Conservation (phyloP, 768 basidiomycete species). For the Leccinum imitatum region DNA sequence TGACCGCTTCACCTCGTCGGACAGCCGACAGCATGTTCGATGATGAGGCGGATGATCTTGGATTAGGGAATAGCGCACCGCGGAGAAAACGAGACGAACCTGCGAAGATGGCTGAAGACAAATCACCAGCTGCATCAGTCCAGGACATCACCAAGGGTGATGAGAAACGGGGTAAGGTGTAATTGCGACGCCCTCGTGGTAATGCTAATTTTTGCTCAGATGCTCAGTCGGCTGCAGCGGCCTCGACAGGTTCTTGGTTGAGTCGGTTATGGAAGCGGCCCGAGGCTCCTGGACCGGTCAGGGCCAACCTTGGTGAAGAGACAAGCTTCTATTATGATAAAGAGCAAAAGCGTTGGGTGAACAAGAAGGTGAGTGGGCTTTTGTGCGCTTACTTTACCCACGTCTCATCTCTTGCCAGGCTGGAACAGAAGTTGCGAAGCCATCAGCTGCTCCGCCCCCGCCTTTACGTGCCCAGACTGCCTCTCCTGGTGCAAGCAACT, state of each 20-base stretch:
- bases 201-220: slow-evolving; percentile 6
- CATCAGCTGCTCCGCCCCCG: slow-evolving; percentile 63
- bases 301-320: slow-evolving; percentile 92
- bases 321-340: slow-evolving; percentile 90
- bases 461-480: slow-evolving; percentile 85
- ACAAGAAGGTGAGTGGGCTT: slow-evolving; percentile 68
- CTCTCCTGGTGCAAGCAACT: slow-evolving; percentile 61
- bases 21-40: slow-evolving; percentile 21
- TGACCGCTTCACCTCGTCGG: slow-evolving; percentile 10
- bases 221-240: slow-evolving; percentile 23
- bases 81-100: slow-evolving; percentile 35
- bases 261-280: slow-evolving; percentile 76
- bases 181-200: not conserved
- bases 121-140: slow-evolving; percentile 19
- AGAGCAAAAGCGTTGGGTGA: slow-evolving; percentile 95
- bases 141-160: slow-evolving; percentile 21
- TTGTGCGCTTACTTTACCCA: not conserved
- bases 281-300: slow-evolving; percentile 70
- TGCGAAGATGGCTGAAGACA: slow-evolving; percentile 29
- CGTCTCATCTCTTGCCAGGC: slow-evolving; percentile 39
- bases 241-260: slow-evolving; percentile 67
- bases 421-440: slow-evolving; percentile 51
- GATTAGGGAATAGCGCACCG: slow-evolving; percentile 73
- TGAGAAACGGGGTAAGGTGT: slow-evolving; percentile 34
- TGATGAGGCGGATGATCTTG: slow-evolving; percentile 84